Conservation (phyloP, 352 stramenopile genomes). For the Phytophthora foliorum region DNA sequence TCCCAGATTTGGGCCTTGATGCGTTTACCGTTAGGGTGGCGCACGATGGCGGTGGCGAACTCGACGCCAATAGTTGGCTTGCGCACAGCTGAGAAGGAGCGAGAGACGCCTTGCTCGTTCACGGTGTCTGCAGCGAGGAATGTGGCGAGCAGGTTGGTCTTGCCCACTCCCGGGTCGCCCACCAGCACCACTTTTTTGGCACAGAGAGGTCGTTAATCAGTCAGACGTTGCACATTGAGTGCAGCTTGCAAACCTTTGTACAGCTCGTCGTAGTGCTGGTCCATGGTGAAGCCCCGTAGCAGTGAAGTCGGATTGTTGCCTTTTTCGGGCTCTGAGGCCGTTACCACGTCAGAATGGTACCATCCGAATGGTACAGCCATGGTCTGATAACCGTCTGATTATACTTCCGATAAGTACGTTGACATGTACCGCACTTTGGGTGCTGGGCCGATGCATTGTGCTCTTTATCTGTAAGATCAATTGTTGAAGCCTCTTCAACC, state of each 20-base stretch:
- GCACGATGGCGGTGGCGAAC: slow-evolving; percentile 83
- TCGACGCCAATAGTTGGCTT: slow-evolving; percentile 88
- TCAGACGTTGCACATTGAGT: not conserved
- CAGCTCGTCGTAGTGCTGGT: slow-evolving; percentile 82
- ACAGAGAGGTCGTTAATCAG: not conserved
- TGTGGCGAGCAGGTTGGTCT: slow-evolving; percentile 90
- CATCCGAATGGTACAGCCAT: slow-evolving; percentile 12
- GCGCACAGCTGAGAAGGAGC: slow-evolving; percentile 58
- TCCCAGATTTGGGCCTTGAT: slow-evolving; percentile 91
- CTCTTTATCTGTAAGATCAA: no score
- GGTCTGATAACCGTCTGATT: no score
- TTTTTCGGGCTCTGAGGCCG: slow-evolving; percentile 29
- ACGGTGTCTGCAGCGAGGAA: slow-evolving; percentile 61
- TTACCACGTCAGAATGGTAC: slow-evolving; percentile 31
- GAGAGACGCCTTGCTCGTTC: slow-evolving; percentile 49
- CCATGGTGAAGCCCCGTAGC: slow-evolving; percentile 30
- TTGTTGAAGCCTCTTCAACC: no score
- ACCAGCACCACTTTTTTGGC: slow-evolving; percentile 76
- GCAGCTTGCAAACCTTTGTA: slow-evolving; percentile 66
- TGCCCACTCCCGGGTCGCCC: slow-evolving; percentile 89
- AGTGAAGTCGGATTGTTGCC: slow-evolving; percentile 16
- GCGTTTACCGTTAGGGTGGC: slow-evolving; percentile 76
- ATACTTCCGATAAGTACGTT: no score
- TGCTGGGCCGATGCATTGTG: no score
- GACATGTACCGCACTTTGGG: no score